Evolutionary conservation across 31 red algal genomes (phyloP).

Genomic region (Porphyra umbilicalis): DNA sequence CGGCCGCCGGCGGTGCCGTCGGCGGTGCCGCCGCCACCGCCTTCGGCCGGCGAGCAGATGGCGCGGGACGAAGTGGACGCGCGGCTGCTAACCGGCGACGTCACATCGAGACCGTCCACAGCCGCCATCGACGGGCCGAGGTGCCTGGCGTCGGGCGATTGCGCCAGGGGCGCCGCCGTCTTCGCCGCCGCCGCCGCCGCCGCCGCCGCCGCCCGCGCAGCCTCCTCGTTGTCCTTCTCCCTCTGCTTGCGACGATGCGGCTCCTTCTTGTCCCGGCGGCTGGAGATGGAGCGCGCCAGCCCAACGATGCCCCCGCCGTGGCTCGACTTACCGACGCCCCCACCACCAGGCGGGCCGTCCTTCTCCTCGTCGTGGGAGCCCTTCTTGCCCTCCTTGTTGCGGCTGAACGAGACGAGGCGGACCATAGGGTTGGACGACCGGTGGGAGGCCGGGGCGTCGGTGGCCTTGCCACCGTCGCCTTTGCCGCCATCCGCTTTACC

Average conservation of each 20-base stretch:
- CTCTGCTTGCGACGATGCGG: neutral
- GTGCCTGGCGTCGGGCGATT: too few relatives aligned
- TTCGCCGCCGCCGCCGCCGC: too few relatives aligned
- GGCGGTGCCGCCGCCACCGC: neutral
- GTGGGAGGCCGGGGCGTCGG: neutral
- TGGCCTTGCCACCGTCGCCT: neutral
- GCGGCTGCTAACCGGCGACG: neutral
- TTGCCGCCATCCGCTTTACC: neutral
- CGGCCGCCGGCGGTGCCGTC: neutral
- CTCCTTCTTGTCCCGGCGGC: neutral
- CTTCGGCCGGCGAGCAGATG: neutral
- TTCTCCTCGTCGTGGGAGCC: neutral
- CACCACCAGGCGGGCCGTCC: neutral
- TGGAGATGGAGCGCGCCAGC: neutral
- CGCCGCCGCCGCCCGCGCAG: neutral
- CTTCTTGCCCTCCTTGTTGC: neutral
- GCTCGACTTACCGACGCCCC: neutral
- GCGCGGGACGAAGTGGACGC: neutral
- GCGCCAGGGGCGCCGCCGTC: too few relatives aligned
- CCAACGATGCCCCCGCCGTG: neutral
- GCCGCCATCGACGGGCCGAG: too few relatives aligned
- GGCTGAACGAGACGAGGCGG: neutral
- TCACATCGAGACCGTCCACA: neutral
- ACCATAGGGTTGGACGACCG: neutral
- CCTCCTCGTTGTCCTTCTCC: neutral